Conservation (phyloP, 257 asterid species). For the Galeopsis tetrahit region DNA sequence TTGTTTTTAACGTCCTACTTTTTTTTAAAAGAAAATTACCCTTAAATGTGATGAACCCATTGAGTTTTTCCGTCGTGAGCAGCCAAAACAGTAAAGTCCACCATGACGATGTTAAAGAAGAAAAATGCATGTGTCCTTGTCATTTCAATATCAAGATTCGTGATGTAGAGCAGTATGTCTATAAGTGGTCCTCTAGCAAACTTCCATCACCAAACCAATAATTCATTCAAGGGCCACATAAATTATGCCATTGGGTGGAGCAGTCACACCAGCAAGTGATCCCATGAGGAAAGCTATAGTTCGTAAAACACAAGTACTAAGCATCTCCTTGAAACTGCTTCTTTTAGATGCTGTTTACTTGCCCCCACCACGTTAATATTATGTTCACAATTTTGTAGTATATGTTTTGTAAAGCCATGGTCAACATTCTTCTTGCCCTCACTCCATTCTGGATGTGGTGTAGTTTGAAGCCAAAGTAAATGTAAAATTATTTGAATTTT, state of each 20-base stretch:
- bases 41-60: background rate
- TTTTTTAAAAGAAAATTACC: too few relatives aligned
- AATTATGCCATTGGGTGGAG: slow-evolving; percentile 26
- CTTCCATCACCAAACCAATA: slow-evolving; percentile 19
- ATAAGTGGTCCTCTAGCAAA: slow-evolving; percentile 24
- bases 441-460: background rate
- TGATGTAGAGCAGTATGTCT: slow-evolving; percentile 7
- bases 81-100: slow-evolving; percentile 7
- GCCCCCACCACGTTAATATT: slow-evolving; percentile 4
- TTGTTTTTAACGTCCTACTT: too few relatives aligned
- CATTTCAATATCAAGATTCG: slow-evolving; percentile 8
- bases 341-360: slow-evolving; percentile 31
- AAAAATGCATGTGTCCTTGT: background rate
- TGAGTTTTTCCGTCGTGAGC: background rate
- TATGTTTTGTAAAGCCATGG: background rate
- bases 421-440: slow-evolving; percentile 35
- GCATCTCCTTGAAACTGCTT: slow-evolving; percentile 37
- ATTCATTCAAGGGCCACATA: slow-evolving; percentile 39
- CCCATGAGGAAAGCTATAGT: slow-evolving; percentile 32
- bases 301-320: slow-evolving; percentile 38
- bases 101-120: background rate
- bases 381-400: slow-evolving; percentile 17
- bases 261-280: slow-evolving; percentile 29
- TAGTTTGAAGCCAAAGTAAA: background rate
- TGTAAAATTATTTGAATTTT: too few relatives aligned